Conservation (phyloP, 805 yeast species). For the Saccharomycopsis fibuligera region DNA sequence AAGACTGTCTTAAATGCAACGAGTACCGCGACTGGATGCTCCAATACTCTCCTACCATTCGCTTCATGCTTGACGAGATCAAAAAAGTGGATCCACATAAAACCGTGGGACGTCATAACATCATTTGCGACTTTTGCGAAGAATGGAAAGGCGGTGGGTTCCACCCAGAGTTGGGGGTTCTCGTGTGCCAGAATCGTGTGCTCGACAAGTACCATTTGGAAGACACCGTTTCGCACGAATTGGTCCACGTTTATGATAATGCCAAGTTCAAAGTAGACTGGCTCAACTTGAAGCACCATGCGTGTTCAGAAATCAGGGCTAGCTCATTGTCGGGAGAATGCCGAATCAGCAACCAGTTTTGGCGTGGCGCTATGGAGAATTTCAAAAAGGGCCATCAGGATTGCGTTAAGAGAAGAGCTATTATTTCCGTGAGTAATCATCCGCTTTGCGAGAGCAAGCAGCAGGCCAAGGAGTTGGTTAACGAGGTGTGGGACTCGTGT, state of each 20-base stretch:
- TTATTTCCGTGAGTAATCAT: conserved; percentile 75
- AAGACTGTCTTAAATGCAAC: conserved; percentile 64
- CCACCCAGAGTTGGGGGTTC: conserved; percentile 82
- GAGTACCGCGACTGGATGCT: conserved; percentile 77
- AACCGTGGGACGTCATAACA: conserved; percentile 42
- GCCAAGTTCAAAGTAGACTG: conserved; percentile 84
- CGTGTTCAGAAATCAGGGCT: conserved; percentile 95
- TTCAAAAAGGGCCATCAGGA: conserved; percentile 81
- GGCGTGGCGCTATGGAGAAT: conserved; percentile 33
- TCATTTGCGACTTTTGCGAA: conserved; percentile 78
- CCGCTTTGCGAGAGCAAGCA: conserved; percentile 70
- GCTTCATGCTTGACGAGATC: conserved; percentile 82
- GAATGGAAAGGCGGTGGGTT: conserved; percentile 87
- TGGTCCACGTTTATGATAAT: conserved; percentile 90
- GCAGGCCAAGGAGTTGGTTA: conserved; percentile 73
- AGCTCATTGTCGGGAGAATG: conserved; percentile 93
- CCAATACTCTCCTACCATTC: conserved; percentile 73
- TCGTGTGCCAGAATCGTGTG: conserved; percentile 80
- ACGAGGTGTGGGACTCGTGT: conserved; percentile 88
- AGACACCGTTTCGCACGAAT: conserved; percentile 87
- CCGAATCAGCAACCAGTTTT: conserved; percentile 78
- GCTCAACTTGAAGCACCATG: conserved; percentile 82
- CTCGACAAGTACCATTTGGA: conserved; percentile 73
- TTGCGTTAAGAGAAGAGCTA: conserved; percentile 86
- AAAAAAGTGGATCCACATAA: conserved; percentile 42